phyloP scores from a whole-genome alignment of 1,284 basidiomycete genomes.

The Ustilago crameri region DNA sequence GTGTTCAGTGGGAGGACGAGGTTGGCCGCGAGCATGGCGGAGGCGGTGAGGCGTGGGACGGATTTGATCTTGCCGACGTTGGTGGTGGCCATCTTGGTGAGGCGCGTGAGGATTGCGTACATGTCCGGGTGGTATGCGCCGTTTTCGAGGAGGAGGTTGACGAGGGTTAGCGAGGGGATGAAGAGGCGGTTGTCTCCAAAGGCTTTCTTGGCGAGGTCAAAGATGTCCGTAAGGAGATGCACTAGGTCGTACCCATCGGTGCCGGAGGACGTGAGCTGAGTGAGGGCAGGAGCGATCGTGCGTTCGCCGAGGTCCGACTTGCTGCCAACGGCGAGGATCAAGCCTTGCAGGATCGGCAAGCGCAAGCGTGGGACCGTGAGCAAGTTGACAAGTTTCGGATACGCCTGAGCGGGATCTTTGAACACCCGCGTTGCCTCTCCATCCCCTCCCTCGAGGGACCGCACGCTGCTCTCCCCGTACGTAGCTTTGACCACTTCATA shows the following conservation, averaged over 20 bases:
- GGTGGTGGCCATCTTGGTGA: constrained; percentile 23
- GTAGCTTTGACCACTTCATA: constrained; percentile 27
- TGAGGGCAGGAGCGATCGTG: constrained; percentile 22
- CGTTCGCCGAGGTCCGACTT: constrained; percentile 50
- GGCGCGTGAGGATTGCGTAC: neutral
- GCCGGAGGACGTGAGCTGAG: constrained; percentile 4
- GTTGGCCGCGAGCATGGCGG: constrained; percentile 24
- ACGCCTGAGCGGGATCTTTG: constrained; percentile 33
- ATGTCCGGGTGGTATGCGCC: constrained; percentile 6
- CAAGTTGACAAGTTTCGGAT: constrained; percentile 13
- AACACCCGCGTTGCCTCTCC: constrained; percentile 23
- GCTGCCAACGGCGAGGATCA: constrained; percentile 42
- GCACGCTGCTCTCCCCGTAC: constrained; percentile 3
- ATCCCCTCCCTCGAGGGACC: neutral
- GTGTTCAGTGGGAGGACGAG: constrained; percentile 8
- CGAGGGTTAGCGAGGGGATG: constrained; percentile 42
- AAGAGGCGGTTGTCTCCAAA: constrained; percentile 54
- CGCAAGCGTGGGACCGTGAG: constrained; percentile 33
- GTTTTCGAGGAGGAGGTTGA: constrained; percentile 51
- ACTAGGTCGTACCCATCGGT: neutral
- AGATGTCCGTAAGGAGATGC: constrained; percentile 25
- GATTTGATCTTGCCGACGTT: constrained; percentile 22
- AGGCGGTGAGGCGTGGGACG: constrained; percentile 15
- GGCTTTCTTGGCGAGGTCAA: constrained; percentile 18
- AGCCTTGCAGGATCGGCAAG: constrained; percentile 22